Evolutionary conservation across 805 yeast genomes (phyloP).

Genomic region (Blastobotrys americana): DNA sequence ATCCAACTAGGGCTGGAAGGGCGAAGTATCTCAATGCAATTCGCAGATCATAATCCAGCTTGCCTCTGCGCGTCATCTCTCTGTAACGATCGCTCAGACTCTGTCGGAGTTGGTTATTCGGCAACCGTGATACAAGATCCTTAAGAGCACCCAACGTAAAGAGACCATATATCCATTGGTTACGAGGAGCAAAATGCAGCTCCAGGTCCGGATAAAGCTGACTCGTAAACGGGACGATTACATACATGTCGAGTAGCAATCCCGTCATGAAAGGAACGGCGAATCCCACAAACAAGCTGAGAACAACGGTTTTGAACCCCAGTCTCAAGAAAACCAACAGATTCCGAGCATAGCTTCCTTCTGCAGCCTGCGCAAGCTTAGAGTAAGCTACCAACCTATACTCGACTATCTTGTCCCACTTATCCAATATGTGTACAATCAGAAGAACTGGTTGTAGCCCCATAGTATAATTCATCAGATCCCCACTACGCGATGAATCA

Average conservation of each 20-base stretch:
- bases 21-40: slow-evolving; percentile 2
- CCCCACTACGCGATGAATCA: slow-evolving; percentile 15
- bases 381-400: too few species aligned
- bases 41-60: slow-evolving; percentile 10
- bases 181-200: slow-evolving; percentile 1
- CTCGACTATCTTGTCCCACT: slow-evolving; percentile 1
- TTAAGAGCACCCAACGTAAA: slow-evolving; percentile 13
- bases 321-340: too few species aligned
- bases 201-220: background rate
- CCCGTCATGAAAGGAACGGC: background rate
- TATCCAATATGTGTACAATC: background rate
- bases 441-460: too few species aligned
- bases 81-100: too few species aligned
- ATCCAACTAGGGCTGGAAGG: too few species aligned
- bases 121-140: slow-evolving; percentile 8
- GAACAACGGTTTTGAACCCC: too few species aligned
- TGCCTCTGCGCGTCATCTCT: slow-evolving; percentile 12
- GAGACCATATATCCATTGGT: slow-evolving; percentile 14
- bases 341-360: too few species aligned
- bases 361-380: too few species aligned
- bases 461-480: slow-evolving; percentile 17
- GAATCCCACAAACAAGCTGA: too few species aligned
- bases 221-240: background rate
- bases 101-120: slow-evolving; percentile 9
- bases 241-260: background rate